These are phyloP conservation scores for Neofusicoccum laricinum DNA, from an alignment of 2,329 filamentous ascomycete species.

Conservation along the genomic window DNA sequence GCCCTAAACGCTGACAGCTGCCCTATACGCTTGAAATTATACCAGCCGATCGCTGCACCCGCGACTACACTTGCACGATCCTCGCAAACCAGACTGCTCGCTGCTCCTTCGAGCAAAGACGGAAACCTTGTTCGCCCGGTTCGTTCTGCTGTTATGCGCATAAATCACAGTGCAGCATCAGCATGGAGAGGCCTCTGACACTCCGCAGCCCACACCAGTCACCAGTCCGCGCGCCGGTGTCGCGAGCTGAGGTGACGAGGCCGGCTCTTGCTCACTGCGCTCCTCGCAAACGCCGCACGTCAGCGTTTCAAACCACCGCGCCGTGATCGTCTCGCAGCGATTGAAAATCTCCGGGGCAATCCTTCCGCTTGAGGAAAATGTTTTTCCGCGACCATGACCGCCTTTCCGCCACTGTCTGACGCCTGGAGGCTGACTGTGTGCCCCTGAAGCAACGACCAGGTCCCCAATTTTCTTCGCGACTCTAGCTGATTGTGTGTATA, in stretches of 20 bases:
- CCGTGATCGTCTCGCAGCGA: background rate
- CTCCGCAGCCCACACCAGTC: background rate
- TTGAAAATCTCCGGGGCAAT: background rate
- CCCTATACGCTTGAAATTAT: background rate
- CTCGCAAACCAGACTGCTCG: background rate
- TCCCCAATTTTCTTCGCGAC: background rate
- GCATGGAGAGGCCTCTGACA: background rate
- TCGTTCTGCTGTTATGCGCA: background rate
- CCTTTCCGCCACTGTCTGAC: too few relatives aligned
- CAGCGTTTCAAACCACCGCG: background rate
- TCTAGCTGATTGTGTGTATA: background rate
- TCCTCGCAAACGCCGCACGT: background rate
- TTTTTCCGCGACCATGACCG: background rate
- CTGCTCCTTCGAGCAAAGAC: background rate
- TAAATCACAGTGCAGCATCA: background rate
- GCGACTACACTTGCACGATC: background rate
- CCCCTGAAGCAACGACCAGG: background rate
- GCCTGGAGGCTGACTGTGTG: background rate
- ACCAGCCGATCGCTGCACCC: background rate
- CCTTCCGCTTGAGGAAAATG: background rate
- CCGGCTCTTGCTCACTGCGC: background rate
- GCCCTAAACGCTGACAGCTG: background rate
- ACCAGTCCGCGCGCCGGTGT: too few relatives aligned
- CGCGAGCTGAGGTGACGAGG: background rate
- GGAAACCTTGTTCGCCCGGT: background rate